Evolutionary conservation across 768 basidiomycete genomes (phyloP), one percentile per base, ranked within the genome.

Genomic region (Lactifluus subvellereus): DNA sequence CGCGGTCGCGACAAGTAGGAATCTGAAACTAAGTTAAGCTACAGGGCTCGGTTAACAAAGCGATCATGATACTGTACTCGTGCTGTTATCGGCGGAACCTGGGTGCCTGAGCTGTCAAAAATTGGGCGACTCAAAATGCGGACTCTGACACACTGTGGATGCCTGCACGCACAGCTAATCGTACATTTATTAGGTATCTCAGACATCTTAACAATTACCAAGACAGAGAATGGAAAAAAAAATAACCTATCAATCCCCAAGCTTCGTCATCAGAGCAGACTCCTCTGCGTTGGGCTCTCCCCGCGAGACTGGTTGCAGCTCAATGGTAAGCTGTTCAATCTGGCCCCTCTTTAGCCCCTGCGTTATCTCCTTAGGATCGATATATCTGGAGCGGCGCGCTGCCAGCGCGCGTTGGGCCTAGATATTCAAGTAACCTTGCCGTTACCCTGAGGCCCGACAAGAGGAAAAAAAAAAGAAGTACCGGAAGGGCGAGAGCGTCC

Each of bases 251-350:
- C 22, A 40, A n/a, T 59, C 33, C 47, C 54, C 13, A 13, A 64
- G 22, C 54, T 51, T 49, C 53, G 43, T 30, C 42, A 60, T 43
- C 22, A 64, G 40, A 33, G 49, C 58, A 4, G 33, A 45, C 35
- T 64, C 63, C 14, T 8, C 54, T 2, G 32, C 8, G 49, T 51
- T 60, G n/a, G 63, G 58, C 18, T 32, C 48, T 4, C 35, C 18
- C 22, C 42, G 33, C 1, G 63, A 64, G 33, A 60, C 49, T 22
- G 48, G 59, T n/a, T 55, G 38, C 27, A 67, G 58, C 45, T 62
- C 54, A 33, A 67, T 33, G n/a, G 57, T 61, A 33, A 84, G 71
- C 55, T 83, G 81, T 58, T 72, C 71, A n/a, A 85, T 71, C 27
- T 69, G 72, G 8, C 78, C 78, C 32, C 63, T 66, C 22, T 77